Evolutionary conservation across 2,329 filamentous ascomycete genomes (phyloP), one percentile per base, ranked within the genome.

Genomic region (Hysterium pulicare): DNA sequence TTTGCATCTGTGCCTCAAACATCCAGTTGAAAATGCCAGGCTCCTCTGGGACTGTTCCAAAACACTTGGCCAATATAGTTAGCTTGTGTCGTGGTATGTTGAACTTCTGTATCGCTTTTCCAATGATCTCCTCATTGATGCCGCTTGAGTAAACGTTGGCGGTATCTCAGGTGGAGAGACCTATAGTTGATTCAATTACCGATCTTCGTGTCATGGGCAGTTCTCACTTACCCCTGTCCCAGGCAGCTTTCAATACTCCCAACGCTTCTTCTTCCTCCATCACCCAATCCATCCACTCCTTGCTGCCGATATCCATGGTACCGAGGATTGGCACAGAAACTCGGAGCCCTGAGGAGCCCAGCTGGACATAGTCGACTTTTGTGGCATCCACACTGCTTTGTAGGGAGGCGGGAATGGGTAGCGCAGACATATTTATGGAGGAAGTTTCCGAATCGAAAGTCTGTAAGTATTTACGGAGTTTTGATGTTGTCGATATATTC

Each of bases 271-370:
- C 55, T 33, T 59, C 51, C 19, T 46, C 44, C 8, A 48, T 45
- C 3, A 62, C 58, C 62, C 62, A 66, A 4, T 48, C 48, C 37
- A 50, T 47, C 62, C 63, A 67, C 30, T 51, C 50, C 38, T 51
- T 49, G 38, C 53, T 44, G n/a, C 66, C 66, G 32, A 68, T 64
- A 32, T 51, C 55, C 75, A 78, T 77, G 44, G 70, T 62, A 11
- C 75, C 75, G 8, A 78, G 57, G 44, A 78, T 72, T 36, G 75
- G 67, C 34, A 74, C 69, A 31, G 74, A 77, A 41, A 78, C 72
- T 41, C 73, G 69, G 17, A 78, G 64, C 15, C 75, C 74, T 16
- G 68, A 71, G 40, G 67, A 70, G 16, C 75, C 75, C 13, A 77
- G 66, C 32, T 64, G 64, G 34, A 55, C 57, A 51, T 74, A 74